Evolutionary conservation across 257 asterid species (phyloP), one percentile per base, ranked within the genome.

Genomic region (Penstemon newberryi): DNA sequence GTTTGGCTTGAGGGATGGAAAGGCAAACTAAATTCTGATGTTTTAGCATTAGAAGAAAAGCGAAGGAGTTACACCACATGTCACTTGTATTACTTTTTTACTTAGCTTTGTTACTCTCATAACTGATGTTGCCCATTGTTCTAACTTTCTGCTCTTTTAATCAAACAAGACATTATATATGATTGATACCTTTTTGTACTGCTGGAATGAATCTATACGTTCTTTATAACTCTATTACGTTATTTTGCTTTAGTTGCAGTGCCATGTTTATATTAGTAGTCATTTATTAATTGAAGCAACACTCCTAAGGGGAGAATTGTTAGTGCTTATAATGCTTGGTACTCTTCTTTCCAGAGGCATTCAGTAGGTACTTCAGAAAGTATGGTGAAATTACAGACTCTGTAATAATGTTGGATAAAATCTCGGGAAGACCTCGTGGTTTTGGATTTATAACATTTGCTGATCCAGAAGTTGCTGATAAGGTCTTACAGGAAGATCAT

Each of bases 381-480:
- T 93, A 74, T 81, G 99, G 97, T 46, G 96, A 88, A 84, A 83
- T 89, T 60, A 69, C 83, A 37, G 96, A 90, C 84, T 90, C 94
- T 56, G 96, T 93, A 44, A 93, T 93, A 74, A 93, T 93, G 99
- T 74, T 90, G 89, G 99, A 93, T 82, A 89, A 85, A 81, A 43
- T 80, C 57, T 72, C 99, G 55, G 99, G 99, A 71, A 85, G 97
- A 68, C 99, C 97, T 10, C 91, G 97, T 12, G 99, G 99, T 60
- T 93, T 93, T 64, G 97, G 97, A 58, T 90, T 90, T 68, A 86
- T 93, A 36, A 93, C 97, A 61, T 93, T 87, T 86, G 83, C 92
- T 33, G 92, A 90, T 71, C 79, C 87, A 61, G 96, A 85, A 74
- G 95, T 81, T 80, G 96, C 96, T 64, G 89, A 83, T 62, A 89